phyloP scores from a whole-genome alignment of 805 yeast genomes.

The Komagataella ulmi region DNA sequence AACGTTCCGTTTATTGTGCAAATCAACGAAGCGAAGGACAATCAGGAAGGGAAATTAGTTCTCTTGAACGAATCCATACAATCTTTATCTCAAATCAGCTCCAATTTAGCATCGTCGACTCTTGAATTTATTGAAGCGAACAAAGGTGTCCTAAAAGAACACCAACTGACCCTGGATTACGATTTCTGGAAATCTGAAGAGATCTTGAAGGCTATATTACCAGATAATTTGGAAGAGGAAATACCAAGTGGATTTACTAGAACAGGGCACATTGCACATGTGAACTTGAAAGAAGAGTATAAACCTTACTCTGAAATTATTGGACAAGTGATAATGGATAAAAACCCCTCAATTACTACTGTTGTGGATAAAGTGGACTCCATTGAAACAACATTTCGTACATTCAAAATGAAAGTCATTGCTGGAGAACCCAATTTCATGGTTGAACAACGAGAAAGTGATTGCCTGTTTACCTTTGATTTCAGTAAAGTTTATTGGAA shows the following conservation, averaged over 20 bases:
- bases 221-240: constrained; percentile 54
- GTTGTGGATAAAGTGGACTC: constrained; percentile 88
- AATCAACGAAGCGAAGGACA: constrained; percentile 13
- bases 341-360: constrained; percentile 67
- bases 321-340: constrained; percentile 85
- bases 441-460: constrained; percentile 81
- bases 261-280: constrained; percentile 93
- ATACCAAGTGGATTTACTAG: constrained; percentile 84
- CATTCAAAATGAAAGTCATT: constrained; percentile 85
- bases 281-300: constrained; percentile 74
- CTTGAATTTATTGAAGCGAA: constrained; percentile 30
- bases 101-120: constrained; percentile 27
- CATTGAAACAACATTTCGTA: constrained; percentile 79
- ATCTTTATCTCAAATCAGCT: constrained; percentile 21
- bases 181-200: constrained; percentile 87
- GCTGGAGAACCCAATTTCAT: constrained; percentile 71
- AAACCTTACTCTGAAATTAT: constrained; percentile 70
- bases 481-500: constrained; percentile 96
- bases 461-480: constrained; percentile 77
- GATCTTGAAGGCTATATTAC: constrained; percentile 63
- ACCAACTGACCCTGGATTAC: constrained; percentile 49
- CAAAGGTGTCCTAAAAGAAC: constrained; percentile 33
- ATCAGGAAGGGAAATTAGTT: constrained; percentile 36
- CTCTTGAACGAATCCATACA: constrained; percentile 41
- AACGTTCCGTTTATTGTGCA: constrained; percentile 59